Conservation (phyloP, 2,329 filamentous ascomycete genomes). For the Ilyonectria mors-panacis region DNA sequence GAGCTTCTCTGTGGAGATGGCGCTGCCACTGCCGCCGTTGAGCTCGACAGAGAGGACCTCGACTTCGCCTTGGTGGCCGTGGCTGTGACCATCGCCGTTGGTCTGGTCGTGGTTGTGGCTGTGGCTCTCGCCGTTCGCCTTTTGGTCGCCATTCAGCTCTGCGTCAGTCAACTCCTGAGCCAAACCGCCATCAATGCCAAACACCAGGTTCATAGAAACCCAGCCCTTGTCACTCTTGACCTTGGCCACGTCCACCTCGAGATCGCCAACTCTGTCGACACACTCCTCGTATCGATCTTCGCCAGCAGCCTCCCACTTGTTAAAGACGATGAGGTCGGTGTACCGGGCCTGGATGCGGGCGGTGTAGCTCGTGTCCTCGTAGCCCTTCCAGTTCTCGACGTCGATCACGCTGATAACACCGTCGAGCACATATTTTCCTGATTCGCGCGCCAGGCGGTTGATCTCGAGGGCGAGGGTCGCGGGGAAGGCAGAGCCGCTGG, state of each 20-base stretch:
- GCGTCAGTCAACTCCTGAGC: slow-evolving; percentile 68
- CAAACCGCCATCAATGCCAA: slow-evolving; percentile 89
- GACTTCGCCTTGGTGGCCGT: slow-evolving; percentile 84
- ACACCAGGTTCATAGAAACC: slow-evolving; percentile 84
- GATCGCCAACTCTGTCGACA: slow-evolving; percentile 82
- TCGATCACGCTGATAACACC: slow-evolving; percentile 93
- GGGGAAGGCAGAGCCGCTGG: slow-evolving; percentile 88
- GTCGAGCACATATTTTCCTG: slow-evolving; percentile 80
- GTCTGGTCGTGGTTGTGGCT: slow-evolving; percentile 51
- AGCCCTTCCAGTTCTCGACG: slow-evolving; percentile 95
- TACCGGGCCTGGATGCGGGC: slow-evolving; percentile 90
- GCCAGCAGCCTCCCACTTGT: slow-evolving; percentile 88
- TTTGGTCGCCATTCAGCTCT: slow-evolving; percentile 47
- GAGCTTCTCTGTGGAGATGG: slow-evolving; percentile 73
- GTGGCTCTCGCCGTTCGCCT: slow-evolving; percentile 53
- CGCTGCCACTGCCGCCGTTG: slow-evolving; percentile 56
- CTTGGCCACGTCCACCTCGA: slow-evolving; percentile 85
- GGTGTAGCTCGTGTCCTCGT: slow-evolving; percentile 91
- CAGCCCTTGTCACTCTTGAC: slow-evolving; percentile 88
- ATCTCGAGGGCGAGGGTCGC: slow-evolving; percentile 93
- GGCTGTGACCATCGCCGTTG: slow-evolving; percentile 61
- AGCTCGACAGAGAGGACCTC: slow-evolving; percentile 91
- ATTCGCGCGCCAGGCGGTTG: slow-evolving; percentile 82
- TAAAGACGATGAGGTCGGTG: slow-evolving; percentile 91
- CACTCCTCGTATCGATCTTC: slow-evolving; percentile 84